Evolutionary conservation across 306 rosid species (phyloP), one percentile per base, ranked within the genome.

Genomic region (Cicer cuneatum): DNA sequence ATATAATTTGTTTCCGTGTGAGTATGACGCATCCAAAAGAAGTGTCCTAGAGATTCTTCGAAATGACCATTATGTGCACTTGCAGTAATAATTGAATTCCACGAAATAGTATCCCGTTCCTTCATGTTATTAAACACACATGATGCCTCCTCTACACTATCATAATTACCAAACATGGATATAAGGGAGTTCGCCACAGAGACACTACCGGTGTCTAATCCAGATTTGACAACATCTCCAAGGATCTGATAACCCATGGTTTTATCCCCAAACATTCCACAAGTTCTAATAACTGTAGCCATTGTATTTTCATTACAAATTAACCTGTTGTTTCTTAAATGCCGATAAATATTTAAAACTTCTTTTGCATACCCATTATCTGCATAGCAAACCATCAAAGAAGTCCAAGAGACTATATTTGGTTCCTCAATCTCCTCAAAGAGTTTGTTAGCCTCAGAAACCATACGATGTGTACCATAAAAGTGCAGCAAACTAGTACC

Each of bases 21-120:
- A 47, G 77, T 77, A 56, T 38, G 76, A 48, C 93, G 84, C 97
- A 94, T 91, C 76, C 39, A 47, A 69, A 66, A 78, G 52, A 94
- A 90, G 59, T 65, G 75, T 67, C 82, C 71, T 12, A 94, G 67
- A 69, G 97, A 82, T 72, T 87, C 89, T 73, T 88, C 90, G 66
- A 79, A 86, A 15, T 51, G 54, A 69, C 86, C 89, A 81, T 81
- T 83, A 46, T 86, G 91, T 18, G 83, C 92, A 81, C 70, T 66
- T 48, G 93, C 96, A 33, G 95, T 76, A 68, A 94, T 88, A 19
- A 94, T 88, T 3, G 98, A 90, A 74, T 94, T 94, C 98, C 98
- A 94, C 11, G 98, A 88, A 78, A 94, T 86, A 16, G 93, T 87
- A 84, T 94, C 96, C 29, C 69, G 86, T 66, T 85, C 89, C 72